phyloP scores from a whole-genome alignment of 345 rosid genomes.

The Arabis alpina region DNA sequence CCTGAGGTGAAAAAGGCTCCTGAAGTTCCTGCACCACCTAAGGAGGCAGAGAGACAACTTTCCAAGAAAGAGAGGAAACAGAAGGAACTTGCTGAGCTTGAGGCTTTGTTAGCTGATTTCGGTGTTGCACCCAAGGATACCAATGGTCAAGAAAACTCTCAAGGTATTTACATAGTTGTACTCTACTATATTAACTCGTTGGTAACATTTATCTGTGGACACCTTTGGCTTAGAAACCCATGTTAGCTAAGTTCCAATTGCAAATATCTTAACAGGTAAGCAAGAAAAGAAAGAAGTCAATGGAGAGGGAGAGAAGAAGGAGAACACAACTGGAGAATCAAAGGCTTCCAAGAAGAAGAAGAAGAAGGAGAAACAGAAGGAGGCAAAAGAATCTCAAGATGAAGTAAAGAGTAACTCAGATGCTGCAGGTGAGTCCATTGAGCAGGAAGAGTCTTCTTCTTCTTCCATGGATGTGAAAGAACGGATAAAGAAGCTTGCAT shows the following conservation, averaged over 20 bases:
- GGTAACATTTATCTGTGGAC: neutral
- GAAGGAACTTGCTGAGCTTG: conserved; percentile 90
- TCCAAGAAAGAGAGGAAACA: conserved; percentile 87
- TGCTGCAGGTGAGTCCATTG: conserved; percentile 36
- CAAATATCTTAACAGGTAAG: conserved; percentile 36
- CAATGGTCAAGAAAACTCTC: conserved; percentile 53
- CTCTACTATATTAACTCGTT: neutral
- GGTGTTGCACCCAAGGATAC: conserved; percentile 54
- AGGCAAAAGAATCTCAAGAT: conserved; percentile 49
- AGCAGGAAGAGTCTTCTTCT: conserved; percentile 46
- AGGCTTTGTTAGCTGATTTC: conserved; percentile 81
- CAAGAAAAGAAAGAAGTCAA: conserved; percentile 54
- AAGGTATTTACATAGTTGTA: conserved; percentile 46
- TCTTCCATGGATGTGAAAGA: conserved; percentile 63
- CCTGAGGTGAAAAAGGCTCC: conserved; percentile 51
- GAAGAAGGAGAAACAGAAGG: conserved; percentile 44
- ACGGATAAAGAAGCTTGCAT: conserved; percentile 62
- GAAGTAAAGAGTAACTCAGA: conserved; percentile 42
- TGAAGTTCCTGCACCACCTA: conserved; percentile 54
- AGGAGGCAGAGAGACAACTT: conserved; percentile 86
- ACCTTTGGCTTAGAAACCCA: neutral
- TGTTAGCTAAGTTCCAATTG: neutral
- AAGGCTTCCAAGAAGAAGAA: conserved; percentile 47
- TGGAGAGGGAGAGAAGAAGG: conserved; percentile 45
- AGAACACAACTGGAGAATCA: conserved; percentile 38